phyloP scores from a whole-genome alignment of 345 rosid species.

The Reutealis trisperma region DNA sequence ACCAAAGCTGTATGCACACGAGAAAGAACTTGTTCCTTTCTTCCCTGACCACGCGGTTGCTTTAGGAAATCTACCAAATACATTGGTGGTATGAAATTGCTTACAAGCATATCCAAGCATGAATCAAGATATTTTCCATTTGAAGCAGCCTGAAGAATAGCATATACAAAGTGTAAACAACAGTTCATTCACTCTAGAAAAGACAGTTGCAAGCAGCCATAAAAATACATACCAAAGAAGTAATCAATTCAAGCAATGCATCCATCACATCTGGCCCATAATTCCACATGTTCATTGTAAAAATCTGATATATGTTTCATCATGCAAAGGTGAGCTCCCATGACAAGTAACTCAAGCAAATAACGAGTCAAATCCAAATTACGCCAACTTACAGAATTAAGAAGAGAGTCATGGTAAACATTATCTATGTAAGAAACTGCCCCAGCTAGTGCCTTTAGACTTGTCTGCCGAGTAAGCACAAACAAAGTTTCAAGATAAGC shows the following conservation, averaged over 20 bases:
- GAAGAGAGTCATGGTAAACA: slow-evolving; percentile 57
- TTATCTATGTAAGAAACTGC: slow-evolving; percentile 68
- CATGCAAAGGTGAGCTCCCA: slow-evolving; percentile 14
- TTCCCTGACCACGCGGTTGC: slow-evolving; percentile 43
- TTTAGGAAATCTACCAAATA: slow-evolving; percentile 37
- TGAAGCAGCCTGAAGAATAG: slow-evolving; percentile 60
- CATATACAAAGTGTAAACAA: background rate
- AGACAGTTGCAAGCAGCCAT: background rate
- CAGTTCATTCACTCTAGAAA: background rate
- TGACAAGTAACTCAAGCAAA: background rate
- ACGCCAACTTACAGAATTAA: slow-evolving; percentile 55
- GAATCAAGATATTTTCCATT: slow-evolving; percentile 65
- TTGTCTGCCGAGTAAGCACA: slow-evolving; percentile 43
- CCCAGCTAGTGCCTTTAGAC: slow-evolving; percentile 65
- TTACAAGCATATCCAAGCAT: slow-evolving; percentile 66
- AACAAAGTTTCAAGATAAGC: background rate
- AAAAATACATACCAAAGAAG: slow-evolving; percentile 56
- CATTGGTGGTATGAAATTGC: slow-evolving; percentile 67
- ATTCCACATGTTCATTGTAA: slow-evolving; percentile 77
- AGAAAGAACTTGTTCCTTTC: slow-evolving; percentile 64
- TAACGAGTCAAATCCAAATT: background rate
- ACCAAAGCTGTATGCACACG: slow-evolving; percentile 62
- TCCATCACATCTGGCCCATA: slow-evolving; percentile 64
- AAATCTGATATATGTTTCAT: slow-evolving; percentile 46
- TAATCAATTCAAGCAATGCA: slow-evolving; percentile 62